These are phyloP conservation scores for Jacaranda copaia DNA, from an alignment of 257 asterid genomes.

Conservation along the genomic window DNA sequence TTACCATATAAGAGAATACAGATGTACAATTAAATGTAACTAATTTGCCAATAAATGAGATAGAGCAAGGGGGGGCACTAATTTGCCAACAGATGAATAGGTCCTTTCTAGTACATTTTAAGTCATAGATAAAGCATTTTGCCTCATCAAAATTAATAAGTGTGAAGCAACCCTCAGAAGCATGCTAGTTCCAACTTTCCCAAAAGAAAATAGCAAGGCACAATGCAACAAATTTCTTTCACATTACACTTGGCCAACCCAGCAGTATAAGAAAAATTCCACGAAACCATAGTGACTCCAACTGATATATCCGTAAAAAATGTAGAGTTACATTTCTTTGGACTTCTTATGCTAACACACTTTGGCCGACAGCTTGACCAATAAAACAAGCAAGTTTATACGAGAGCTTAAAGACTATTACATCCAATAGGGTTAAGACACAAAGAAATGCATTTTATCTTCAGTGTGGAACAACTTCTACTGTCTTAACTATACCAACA, in stretches of 20 bases:
- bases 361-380: constrained; percentile 19
- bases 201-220: neutral
- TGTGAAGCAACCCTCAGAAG: neutral
- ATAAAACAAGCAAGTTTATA: neutral
- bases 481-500: neutral
- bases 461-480: constrained; percentile 21
- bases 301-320: constrained; percentile 5
- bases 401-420: neutral
- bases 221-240: neutral
- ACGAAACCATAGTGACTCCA: too few species aligned
- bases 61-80: neutral
- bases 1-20: constrained; percentile 9
- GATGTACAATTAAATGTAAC: neutral
- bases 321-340: constrained; percentile 5
- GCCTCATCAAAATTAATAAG: constrained; percentile 6
- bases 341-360: constrained; percentile 12
- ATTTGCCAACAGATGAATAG: neutral
- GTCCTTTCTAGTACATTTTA: neutral
- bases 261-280: neutral
- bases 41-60: neutral
- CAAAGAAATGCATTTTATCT: constrained; percentile 13
- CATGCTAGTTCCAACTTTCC: constrained; percentile 2
- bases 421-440: neutral
- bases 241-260: neutral
- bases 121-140: neutral